A percentile compares a stretch with the other conserved stretches of the same genome.
Evolutionary conservation across 805 yeast genomes (phyloP).

Genomic region (Saccharomyces jurei): DNA sequence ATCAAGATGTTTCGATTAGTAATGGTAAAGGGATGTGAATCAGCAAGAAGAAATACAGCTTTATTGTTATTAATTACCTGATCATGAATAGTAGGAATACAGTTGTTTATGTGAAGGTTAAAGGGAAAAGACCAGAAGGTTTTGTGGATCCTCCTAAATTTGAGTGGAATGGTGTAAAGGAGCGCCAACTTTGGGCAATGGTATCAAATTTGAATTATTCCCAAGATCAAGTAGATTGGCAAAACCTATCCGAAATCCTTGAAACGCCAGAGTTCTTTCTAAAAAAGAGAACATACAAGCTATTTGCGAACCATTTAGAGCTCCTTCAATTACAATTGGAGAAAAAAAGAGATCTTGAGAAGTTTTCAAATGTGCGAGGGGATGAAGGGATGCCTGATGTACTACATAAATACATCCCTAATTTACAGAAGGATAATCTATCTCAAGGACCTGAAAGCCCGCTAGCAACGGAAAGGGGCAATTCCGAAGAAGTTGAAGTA

Average conservation of each 20-base stretch:
- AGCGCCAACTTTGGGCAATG: conserved; percentile 26
- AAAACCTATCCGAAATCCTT: conserved; percentile 28
- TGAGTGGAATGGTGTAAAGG: conserved; percentile 28
- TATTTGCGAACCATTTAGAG: conserved; percentile 22
- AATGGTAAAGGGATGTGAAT: not conserved
- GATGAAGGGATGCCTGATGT: not conserved
- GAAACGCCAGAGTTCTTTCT: conserved; percentile 29
- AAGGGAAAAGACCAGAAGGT: conserved; percentile 34
- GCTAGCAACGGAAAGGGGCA: not conserved
- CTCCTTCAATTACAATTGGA: conserved; percentile 21
- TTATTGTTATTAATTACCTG: not conserved
- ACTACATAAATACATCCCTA: not conserved
- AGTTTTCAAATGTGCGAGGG: not conserved
- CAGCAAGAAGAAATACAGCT: not conserved
- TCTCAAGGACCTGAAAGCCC: not conserved
- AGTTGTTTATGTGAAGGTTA: conserved; percentile 38
- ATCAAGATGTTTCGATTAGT: not conserved
- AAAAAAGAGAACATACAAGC: conserved; percentile 23
- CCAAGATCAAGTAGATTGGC: conserved; percentile 25
- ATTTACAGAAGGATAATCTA: not conserved
- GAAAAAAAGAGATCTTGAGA: conserved; percentile 6
- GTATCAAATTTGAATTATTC: conserved; percentile 19
- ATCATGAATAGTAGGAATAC: conserved; percentile 27
- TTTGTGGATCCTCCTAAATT: conserved; percentile 34
- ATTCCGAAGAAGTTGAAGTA: conserved; percentile 2